Evolutionary conservation across 1,284 basidiomycete species (phyloP).

Genomic region (Phlebopus sp.): DNA sequence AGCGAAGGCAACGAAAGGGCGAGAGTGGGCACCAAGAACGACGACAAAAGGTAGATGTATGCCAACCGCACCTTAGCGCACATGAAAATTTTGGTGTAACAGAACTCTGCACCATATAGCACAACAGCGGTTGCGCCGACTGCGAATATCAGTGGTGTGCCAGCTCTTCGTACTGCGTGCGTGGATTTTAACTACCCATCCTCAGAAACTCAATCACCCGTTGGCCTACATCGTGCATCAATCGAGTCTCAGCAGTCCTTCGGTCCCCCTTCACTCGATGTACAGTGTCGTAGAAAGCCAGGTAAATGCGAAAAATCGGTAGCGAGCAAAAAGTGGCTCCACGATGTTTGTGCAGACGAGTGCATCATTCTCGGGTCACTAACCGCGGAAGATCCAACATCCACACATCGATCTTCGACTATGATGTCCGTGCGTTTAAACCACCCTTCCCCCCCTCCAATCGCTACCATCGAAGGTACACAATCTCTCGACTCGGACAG

Average conservation of each 20-base stretch:
- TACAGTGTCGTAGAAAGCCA: too few species aligned
- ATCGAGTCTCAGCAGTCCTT: not conserved
- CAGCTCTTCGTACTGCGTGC: too few species aligned
- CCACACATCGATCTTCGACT: not conserved
- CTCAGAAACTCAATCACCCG: not conserved
- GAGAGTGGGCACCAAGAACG: too few species aligned
- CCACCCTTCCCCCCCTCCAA: conserved; percentile 12
- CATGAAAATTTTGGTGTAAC: too few species aligned
- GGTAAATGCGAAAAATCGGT: not conserved
- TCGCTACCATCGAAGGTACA: conserved; percentile 6
- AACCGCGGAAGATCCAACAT: not conserved
- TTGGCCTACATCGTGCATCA: not conserved
- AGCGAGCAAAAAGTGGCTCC: not conserved
- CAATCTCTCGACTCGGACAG: conserved; percentile 17
- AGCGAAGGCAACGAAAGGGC: conserved; percentile 30
- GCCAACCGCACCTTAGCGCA: too few species aligned
- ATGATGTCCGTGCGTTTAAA: not conserved
- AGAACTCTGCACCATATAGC: too few species aligned
- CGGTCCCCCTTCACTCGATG: not conserved
- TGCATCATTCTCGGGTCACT: not conserved
- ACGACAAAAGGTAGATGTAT: too few species aligned
- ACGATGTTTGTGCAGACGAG: not conserved
- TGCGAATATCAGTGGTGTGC: too few species aligned
- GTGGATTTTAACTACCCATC: too few species aligned
- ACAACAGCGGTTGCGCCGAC: too few species aligned